Evolutionary conservation across 2,329 filamentous ascomycete species (phyloP).

Genomic region (Paecilomyces fulvus): DNA sequence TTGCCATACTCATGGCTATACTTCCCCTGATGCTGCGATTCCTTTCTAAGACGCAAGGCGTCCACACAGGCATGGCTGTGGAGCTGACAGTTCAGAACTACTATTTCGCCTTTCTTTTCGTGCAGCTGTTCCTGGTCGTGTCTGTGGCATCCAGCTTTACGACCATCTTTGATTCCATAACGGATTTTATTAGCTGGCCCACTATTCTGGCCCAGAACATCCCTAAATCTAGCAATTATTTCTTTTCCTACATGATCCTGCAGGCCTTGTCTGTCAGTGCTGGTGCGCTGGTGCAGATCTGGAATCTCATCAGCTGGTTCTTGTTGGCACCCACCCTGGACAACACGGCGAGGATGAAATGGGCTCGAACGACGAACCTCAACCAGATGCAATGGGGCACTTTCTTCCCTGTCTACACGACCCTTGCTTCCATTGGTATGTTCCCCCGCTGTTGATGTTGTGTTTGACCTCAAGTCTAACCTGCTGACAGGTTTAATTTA

Average conservation of each 20-base stretch:
- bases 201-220: constrained; percentile 67
- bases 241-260: constrained; percentile 97
- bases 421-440: constrained; percentile 80
- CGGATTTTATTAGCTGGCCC: constrained; percentile 62
- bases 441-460: constrained; percentile 1
- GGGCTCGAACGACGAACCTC: constrained; percentile 71
- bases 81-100: constrained; percentile 81
- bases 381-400: constrained; percentile 78
- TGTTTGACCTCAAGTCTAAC: not conserved
- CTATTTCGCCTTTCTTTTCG: constrained; percentile 90
- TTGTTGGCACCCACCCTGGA: constrained; percentile 72
- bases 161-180: constrained; percentile 54
- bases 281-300: constrained; percentile 75
- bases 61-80: constrained; percentile 71
- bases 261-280: constrained; percentile 88
- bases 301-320: constrained; percentile 72
- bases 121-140: constrained; percentile 89
- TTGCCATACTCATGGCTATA: constrained; percentile 70
- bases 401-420: constrained; percentile 94
- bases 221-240: constrained; percentile 86
- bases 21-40: constrained; percentile 71
- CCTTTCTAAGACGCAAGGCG: constrained; percentile 65
- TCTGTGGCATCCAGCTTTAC: constrained; percentile 72
- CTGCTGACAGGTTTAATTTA: constrained; percentile 60
- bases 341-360: constrained; percentile 74